Percentiles rank a stretch among this genome's conserved stretches.
These are phyloP conservation scores for Naganishia friedmannii DNA, from an alignment of 768 basidiomycete species.

Conservation along the genomic window DNA sequence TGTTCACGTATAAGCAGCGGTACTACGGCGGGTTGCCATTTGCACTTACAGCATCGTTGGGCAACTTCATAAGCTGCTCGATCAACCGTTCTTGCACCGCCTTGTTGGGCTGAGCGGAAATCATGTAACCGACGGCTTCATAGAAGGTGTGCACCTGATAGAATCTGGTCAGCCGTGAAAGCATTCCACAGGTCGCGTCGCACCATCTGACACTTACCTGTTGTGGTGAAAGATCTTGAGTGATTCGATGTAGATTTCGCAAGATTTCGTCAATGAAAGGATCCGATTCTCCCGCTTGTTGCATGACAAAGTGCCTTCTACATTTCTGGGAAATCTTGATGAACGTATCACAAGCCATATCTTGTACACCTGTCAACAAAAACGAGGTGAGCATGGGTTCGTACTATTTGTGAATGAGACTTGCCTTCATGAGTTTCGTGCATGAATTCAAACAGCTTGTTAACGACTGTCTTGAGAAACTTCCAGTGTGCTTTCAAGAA, in stretches of 20 bases:
- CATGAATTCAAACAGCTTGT: conserved; percentile 99
- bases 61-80: conserved; percentile 90
- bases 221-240: conserved; percentile 86
- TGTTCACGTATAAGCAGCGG: not conserved
- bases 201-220: conserved; percentile 56
- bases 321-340: conserved; percentile 99
- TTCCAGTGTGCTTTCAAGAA: conserved; percentile 99
- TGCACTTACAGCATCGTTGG: conserved; percentile 81
- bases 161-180: not conserved
- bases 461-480: conserved; percentile 99
- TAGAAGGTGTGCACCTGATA: conserved; percentile 88
- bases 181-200: not conserved
- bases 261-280: conserved; percentile 98
- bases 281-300: conserved; percentile 92
- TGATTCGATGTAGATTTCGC: conserved; percentile 84
- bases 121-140: conserved; percentile 99
- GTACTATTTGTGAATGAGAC: conserved; percentile 34
- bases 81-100: conserved; percentile 94
- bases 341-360: conserved; percentile 99
- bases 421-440: conserved; percentile 96
- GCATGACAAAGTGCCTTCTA: conserved; percentile 95
- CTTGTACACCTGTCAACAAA: conserved; percentile 74
- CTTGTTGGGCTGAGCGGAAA: conserved; percentile 97
- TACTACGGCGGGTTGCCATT: conserved; percentile 10
- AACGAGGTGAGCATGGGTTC: conserved; percentile 7